Evolutionary conservation across 176 grass and related monocot species (phyloP).

Genomic region (Leersia perrieri): DNA sequence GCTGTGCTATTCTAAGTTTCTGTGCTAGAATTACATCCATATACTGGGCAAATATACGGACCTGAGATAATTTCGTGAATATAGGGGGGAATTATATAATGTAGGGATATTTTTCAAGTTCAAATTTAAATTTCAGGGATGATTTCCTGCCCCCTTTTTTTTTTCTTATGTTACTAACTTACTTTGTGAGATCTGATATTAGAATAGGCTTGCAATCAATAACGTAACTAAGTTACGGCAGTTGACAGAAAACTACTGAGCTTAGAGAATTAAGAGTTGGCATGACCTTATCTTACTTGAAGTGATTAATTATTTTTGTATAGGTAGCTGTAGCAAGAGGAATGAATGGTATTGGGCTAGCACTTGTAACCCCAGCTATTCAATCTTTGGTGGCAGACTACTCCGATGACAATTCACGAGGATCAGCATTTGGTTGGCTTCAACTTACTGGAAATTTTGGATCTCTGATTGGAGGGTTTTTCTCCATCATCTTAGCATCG

Average conservation of each 20-base stretch:
- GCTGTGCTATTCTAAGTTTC: not conserved
- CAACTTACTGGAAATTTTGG: conserved; percentile 8
- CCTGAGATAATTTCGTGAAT: no score
- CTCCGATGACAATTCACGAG: not conserved
- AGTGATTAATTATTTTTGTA: not conserved
- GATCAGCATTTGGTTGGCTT: conserved; percentile 15
- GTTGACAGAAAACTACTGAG: not conserved
- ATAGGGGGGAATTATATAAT: not conserved
- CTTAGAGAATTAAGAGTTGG: not conserved
- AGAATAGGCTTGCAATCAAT: not conserved
- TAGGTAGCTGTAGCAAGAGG: conserved; percentile 16
- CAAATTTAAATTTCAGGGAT: not conserved
- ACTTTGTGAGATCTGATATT: not conserved
- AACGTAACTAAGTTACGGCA: not conserved
- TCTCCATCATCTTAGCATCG: conserved; percentile 3
- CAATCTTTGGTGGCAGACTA: conserved; percentile 17
- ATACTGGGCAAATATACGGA: not conserved
- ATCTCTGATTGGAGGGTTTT: not conserved
- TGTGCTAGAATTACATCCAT: not conserved
- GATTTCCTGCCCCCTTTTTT: not conserved
- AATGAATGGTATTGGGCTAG: not conserved
- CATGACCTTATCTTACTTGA: not conserved
- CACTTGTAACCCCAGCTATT: conserved; percentile 9
- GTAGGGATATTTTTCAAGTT: not conserved
- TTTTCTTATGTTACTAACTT: not conserved